A percentile compares a stretch with the other conserved stretches of the same genome.
Conservation (phyloP, 2,329 filamentous ascomycete genomes). For the Zopfia rhizophila region DNA sequence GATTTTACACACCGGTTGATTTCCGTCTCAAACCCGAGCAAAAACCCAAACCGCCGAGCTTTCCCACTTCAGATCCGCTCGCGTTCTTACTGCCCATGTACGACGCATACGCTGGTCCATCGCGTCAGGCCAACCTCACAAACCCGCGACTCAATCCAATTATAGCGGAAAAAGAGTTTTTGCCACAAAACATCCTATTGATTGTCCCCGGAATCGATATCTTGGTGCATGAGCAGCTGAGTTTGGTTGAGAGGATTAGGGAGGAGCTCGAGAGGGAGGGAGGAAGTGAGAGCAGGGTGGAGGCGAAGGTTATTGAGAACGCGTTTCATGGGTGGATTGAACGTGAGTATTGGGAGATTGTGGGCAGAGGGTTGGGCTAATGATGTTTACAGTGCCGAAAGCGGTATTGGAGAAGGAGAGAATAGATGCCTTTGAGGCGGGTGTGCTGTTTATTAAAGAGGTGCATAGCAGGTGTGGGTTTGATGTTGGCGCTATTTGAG, state of each 20-base stretch:
- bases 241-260: conserved; percentile 50
- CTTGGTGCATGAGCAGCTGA: conserved; percentile 53
- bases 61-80: conserved; percentile 53
- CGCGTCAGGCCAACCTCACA: conserved; percentile 34
- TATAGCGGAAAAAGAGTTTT: conserved; percentile 43
- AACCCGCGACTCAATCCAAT: conserved; percentile 53
- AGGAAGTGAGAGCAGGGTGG: conserved; percentile 26
- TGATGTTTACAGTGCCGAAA: conserved; percentile 22
- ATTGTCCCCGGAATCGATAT: conserved; percentile 56
- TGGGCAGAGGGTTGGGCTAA: conserved; percentile 2
- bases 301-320: conserved; percentile 37
- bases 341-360: conserved; percentile 23
- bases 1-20: conserved; percentile 51
- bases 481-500: too few species aligned
- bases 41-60: conserved; percentile 51
- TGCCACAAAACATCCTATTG: conserved; percentile 55
- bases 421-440: conserved; percentile 22
- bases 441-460: conserved; percentile 22
- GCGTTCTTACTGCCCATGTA: conserved; percentile 54
- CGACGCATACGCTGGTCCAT: conserved; percentile 55
- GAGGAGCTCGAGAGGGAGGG: conserved; percentile 35
- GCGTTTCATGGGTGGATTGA: conserved; percentile 48
- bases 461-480: conserved; percentile 25
- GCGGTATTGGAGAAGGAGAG: conserved; percentile 26
- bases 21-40: conserved; percentile 46